Evolutionary conservation across 768 basidiomycete species (phyloP), one percentile per base, ranked within the genome.

Genomic region (Boletus pseudo-olivaceus): DNA sequence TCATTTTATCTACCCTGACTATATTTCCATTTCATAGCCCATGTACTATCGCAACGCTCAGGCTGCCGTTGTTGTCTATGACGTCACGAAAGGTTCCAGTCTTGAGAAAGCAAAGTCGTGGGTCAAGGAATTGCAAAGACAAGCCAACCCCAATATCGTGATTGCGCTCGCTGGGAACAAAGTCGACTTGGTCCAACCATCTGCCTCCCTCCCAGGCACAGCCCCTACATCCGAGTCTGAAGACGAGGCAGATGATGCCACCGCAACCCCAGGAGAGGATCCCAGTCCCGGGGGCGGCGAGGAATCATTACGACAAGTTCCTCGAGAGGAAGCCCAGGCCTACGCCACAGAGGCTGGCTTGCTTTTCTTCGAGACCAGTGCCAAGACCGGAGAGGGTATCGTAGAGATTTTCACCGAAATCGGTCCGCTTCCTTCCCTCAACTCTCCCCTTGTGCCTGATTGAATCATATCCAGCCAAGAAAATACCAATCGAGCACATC

Each of bases 31-130:
- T 35, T 37, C 34, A 19, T 56, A 92, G 90, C 96, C 97, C 43
- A 98, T 98, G 96, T 97, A 97, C 72, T 98, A 97, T 72, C 90
- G 97, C 66, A 98, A 98, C 66, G 93, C 96, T 8, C 92, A 95
- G 71, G 95, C 96, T 4, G 96, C 96, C 32, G 94, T 98, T 39
- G 97, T 99, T 9, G 96, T 98, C 19, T 98, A 98, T 72, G 97
- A 98, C 69, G 86, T 98, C 52, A 98, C 96, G 47, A 97, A 98
- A 73, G 90, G 92, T 42, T 82, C 88, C 53, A 96, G 93, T 65
- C 79, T 99, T 54, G 96, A 98, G 72, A 98, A 98, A 72, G 97
- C 97, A 51, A 98, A 98, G 78, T 93, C 95, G 30, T 99, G 97
- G 97, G 94, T 99, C 54, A 98, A 97, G 76, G 97, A 99, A 73